Percentiles rank a stretch among this genome's conserved stretches.
Conservation (phyloP, 2,329 filamentous ascomycete genomes). For the Thielaviopsis punctulata region DNA sequence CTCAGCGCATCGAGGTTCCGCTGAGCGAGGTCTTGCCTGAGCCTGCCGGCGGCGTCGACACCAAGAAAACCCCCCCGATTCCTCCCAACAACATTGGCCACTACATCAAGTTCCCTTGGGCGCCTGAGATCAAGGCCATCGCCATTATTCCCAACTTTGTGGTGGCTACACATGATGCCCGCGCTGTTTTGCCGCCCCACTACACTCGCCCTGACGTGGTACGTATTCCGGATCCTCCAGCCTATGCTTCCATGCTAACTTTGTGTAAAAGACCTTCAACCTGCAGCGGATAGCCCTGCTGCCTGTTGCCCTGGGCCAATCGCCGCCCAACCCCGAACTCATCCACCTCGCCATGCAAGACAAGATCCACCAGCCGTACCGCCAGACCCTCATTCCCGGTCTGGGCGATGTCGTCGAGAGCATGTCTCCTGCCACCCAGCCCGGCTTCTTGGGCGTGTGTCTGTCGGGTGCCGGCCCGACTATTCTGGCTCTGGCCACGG, state of each 20-base stretch:
- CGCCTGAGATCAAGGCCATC: conserved; percentile 86
- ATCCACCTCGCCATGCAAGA: conserved; percentile 99
- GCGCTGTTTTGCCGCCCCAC: conserved; percentile 62
- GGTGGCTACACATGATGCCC: conserved; percentile 81
- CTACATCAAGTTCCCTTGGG: conserved; percentile 91
- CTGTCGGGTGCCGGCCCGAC: conserved; percentile 89
- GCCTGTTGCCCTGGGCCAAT: conserved; percentile 74
- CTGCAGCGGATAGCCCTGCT: conserved; percentile 84
- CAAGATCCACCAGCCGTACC: conserved; percentile 93
- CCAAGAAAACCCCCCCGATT: conserved; percentile 67
- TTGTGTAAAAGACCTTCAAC: conserved; percentile 56
- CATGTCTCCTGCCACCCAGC: conserved; percentile 74
- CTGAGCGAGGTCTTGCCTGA: conserved; percentile 83
- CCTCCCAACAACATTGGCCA: conserved; percentile 89
- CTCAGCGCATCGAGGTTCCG: conserved; percentile 81
- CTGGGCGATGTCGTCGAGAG: conserved; percentile 79
- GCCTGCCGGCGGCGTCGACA: conserved; percentile 81
- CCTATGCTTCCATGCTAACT: not conserved
- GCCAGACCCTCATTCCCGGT: conserved; percentile 78
- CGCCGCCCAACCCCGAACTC: conserved; percentile 77
- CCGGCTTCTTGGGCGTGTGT: conserved; percentile 83
- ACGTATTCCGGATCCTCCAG: conserved; percentile 20
- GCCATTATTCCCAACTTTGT: conserved; percentile 94
- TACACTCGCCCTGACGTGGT: conserved; percentile 76
- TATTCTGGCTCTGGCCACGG: conserved; percentile 79